A percentile compares a stretch with the other conserved stretches of the same genome.
Conservation (phyloP, 2,329 filamentous ascomycete genomes). For the Capronia epimyces region DNA sequence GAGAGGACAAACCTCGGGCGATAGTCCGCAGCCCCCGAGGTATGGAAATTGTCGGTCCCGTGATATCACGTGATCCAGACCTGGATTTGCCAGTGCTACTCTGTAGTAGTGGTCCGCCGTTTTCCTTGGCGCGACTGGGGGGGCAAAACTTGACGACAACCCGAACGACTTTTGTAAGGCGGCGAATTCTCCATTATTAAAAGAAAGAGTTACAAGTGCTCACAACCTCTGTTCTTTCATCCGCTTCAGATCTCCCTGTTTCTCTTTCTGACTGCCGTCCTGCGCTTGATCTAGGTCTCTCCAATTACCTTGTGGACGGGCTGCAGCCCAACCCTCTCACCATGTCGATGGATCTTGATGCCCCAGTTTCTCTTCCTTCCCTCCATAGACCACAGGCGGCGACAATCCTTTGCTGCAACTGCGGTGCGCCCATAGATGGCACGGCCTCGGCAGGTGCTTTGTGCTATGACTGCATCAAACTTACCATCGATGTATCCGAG, state of each 20-base stretch:
- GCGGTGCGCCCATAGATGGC: slow-evolving; percentile 90
- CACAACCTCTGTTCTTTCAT: slow-evolving; percentile 1
- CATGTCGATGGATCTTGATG: slow-evolving; percentile 58
- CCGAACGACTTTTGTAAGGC: not conserved
- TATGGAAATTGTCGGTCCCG: not conserved
- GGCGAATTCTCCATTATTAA: slow-evolving; percentile 12
- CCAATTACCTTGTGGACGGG: not conserved
- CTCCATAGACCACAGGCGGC: slow-evolving; percentile 30
- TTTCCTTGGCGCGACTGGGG: not conserved
- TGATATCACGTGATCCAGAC: slow-evolving; percentile 5
- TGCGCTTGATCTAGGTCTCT: not conserved
- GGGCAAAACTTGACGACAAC: not conserved
- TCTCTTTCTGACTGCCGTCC: not conserved
- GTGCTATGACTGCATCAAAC: slow-evolving; percentile 92
- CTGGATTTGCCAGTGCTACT: too few relatives aligned
- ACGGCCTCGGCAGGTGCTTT: slow-evolving; percentile 78
- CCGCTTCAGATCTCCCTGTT: not conserved
- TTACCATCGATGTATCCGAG: slow-evolving; percentile 86
- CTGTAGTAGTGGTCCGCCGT: too few relatives aligned
- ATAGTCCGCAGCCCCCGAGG: slow-evolving; percentile 1
- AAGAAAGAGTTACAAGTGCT: not conserved
- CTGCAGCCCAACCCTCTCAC: not conserved
- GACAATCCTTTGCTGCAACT: slow-evolving; percentile 97
- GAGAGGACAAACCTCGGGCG: slow-evolving; percentile 3
- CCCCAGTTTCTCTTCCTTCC: slow-evolving; percentile 43